Evolutionary conservation across 768 basidiomycete genomes (phyloP), one percentile per base, ranked within the genome.

Genomic region (Termitomyces sp.): DNA sequence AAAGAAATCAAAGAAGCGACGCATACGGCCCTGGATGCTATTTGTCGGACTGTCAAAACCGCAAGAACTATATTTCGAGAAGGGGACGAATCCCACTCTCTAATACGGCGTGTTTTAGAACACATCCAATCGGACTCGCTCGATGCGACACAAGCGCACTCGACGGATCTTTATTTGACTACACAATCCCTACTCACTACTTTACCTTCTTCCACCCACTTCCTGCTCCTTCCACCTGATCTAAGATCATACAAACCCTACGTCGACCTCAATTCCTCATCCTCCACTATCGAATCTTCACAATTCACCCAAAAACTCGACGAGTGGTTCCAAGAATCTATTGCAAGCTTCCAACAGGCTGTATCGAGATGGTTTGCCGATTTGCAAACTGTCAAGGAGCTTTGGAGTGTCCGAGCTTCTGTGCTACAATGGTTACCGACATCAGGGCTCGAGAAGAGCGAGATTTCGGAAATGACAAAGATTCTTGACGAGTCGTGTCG

Each of bases 171-270:
- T 8, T 74, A 74, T 42, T 70, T 94, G 40, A 84, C 84, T 5
- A 90, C 91, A 0, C 79, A 85, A 44, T 68, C 76, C 1, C 71
- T 96, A 26, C 76, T 98, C 19, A 73, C 78, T 24, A 77, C 78
- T 9, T 77, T 96, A 22, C 93, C 93, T 0, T 93, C 94, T 0
- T 88, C 92, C 0, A 83, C 88, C 24, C 89, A 93, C 59, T 83
- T 94, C 58, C 79, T 85, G 15, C 78, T 91, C 52, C 78, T 98
- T 0, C 92, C 93, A 0, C 64, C 75, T 1, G 79, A 74, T 56
- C 79, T 98, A 57, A 80, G 79, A 60, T 77, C 80, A 5, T 97
- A 94, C 69, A 90, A 85, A 62, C 94, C 94, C 9, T 95, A 90
- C 67, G 81, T 96, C 57, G 87, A 93, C 62, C 70, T 85, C 6